These are phyloP conservation scores for Xerocomellus intermedius DNA, from an alignment of 768 basidiomycete species.

Conservation along the genomic window DNA sequence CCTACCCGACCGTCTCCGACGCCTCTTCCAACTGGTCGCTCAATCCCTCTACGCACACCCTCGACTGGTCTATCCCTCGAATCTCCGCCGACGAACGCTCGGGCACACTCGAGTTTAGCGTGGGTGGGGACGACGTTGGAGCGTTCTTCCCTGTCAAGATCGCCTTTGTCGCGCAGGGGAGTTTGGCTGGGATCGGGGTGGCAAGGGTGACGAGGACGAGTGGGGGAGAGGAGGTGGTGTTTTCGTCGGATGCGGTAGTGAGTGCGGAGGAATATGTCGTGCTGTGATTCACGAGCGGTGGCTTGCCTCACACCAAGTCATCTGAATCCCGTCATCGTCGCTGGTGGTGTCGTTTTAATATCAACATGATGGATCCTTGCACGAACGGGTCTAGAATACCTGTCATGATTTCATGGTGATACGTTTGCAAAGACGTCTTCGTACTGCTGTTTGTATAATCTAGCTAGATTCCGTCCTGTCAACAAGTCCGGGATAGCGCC, in stretches of 20 bases:
- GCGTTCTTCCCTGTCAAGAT: conserved; percentile 93
- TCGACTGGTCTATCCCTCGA: conserved; percentile 81
- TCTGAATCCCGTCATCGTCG: background rate
- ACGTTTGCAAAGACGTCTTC: background rate
- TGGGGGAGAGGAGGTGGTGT: conserved; percentile 47
- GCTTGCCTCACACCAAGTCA: too few relatives aligned
- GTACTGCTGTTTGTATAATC: background rate
- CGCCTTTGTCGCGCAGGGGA: conserved; percentile 76
- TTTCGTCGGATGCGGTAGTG: conserved; percentile 56
- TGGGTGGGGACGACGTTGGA: conserved; percentile 77
- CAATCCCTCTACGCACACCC: conserved; percentile 72
- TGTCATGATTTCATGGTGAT: background rate
- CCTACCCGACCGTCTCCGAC: conserved; percentile 81
- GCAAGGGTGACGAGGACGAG: conserved; percentile 54
- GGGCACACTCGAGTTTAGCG: conserved; percentile 89
- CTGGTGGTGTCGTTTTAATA: background rate
- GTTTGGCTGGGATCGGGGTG: conserved; percentile 74
- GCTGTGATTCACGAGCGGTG: conserved; percentile 28
- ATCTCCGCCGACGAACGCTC: conserved; percentile 63
- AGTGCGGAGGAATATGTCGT: conserved; percentile 57
- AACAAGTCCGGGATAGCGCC: background rate
- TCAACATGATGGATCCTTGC: background rate
- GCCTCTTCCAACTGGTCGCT: conserved; percentile 72
- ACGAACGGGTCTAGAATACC: background rate
- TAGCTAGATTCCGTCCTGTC: background rate